Base-by-base conservation (phyloP, 2,329 filamentous ascomycete genomes). In the Botryosphaeria agaves region DNA sequence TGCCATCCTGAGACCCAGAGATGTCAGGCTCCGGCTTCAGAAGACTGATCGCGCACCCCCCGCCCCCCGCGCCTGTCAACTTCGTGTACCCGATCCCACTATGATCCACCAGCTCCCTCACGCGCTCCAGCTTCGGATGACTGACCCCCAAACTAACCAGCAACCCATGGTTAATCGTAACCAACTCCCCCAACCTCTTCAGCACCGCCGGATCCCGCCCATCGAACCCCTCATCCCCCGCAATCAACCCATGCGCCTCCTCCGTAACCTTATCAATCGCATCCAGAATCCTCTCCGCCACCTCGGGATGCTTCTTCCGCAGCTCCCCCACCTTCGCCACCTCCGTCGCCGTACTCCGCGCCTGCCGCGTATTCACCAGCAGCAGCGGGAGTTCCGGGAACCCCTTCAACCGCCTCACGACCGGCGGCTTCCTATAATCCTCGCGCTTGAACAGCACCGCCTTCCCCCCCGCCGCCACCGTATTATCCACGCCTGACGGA, bases 401-500 rank as follows among this genome's bases (percentile, higher is more conserved):
- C 41, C 81, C 73, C 59, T 77, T 81, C 1, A 98, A 55, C 1
- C 84, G 70, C 7, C 66, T 69, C 4, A 95, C 84, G 0, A 59
- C 59, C 0, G 87, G 83, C 3, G 85, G 81, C 47, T 77, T 76
- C 34, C 62, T 62, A 51, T 85, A 82, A 48, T 91, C 78, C 30
- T 62, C 68, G 31, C 85, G 69, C 45, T 87, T 77, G 57, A 92
- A 98, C 3, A 95, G 63, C 1, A 98, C 84, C 0, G 85, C 89
- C 56, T 93, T 94, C 34, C 89, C 89, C 45, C 91, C 81, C 8
- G 85, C 80, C 8, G 87, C 69, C 17, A 98, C 87, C 3, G 89
- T 98, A 53, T 98, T 98, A 56, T 98, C 89, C 26, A 98, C 82
- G 0, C 89, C 89, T 0, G 83, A 93, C 1, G 89, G 89, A 47